Evolutionary conservation across 257 asterid species (phyloP), one percentile per base, ranked within the genome.

Genomic region (Verbascum thapsus): DNA sequence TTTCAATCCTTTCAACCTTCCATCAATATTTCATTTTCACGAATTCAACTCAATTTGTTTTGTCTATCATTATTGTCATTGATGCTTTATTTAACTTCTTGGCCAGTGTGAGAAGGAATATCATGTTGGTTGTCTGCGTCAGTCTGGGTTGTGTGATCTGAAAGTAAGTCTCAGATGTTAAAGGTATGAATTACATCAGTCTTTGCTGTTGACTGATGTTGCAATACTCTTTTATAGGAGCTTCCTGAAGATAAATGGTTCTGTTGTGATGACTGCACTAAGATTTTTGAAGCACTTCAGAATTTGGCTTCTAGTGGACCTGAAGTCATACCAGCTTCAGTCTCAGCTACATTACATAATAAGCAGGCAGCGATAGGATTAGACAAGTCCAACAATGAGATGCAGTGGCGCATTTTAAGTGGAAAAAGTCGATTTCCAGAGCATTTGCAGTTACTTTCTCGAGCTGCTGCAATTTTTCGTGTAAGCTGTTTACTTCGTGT

Each of bases 231-330:
- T 63, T 62, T 55, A 45, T 85, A 94, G 99, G 98, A 94, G 73
- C 95, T 94, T 42, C 99, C 98, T 0, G 78, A 77, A 53, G 99
- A 90, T 78, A 94, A 90, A 79, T 94, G 99, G 99, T 90, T 94
- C 68, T 94, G 99, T 81, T 74, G 95, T 74, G 72, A 76, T 66
- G 91, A 83, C 66, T 94, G 98, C 83, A 35, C 77, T 75, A 90
- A 71, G 74, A 83, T 90, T 63, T 79, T 83, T 73, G 67, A 38
- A 71, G 71, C 77, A 10, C 95, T 94, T 66, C 96, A 83, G 74
- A 81, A 62, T 68, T 69, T 68, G 75, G 67, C 78, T 16, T 64
- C 67, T 66, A 65, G 80, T 65, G 92, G 88, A 58, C 88, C 96
- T 47, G 92, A 81, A 69, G 45, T 47, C 16, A 76, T 88, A 53